Percentiles rank a stretch among this genome's conserved stretches.
phyloP scores from a whole-genome alignment of 345 rosid species.

The Abelmoschus esculentus region DNA sequence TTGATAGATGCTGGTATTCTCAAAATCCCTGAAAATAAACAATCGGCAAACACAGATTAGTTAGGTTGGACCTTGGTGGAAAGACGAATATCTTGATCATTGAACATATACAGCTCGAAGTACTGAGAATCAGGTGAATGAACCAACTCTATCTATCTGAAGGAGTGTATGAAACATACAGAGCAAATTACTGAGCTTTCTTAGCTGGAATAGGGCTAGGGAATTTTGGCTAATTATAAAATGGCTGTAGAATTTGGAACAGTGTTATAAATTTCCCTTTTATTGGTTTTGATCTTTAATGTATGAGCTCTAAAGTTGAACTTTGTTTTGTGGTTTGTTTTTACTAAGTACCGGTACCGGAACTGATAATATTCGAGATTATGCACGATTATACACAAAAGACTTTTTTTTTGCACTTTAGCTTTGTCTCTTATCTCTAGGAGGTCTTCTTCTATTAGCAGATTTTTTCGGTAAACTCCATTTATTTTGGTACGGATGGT shows the following conservation, averaged over 20 bases:
- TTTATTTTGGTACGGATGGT: too few relatives aligned
- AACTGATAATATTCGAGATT: too few relatives aligned
- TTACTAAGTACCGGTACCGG: not conserved
- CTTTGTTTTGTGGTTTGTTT: not conserved
- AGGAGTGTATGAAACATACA: not conserved
- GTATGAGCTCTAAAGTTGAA: not conserved
- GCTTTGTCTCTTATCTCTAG: too few relatives aligned
- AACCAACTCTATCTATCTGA: not conserved
- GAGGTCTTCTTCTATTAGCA: too few relatives aligned
- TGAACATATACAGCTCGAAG: not conserved
- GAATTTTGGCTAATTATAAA: not conserved
- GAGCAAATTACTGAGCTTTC: not conserved
- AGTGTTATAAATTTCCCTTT: not conserved
- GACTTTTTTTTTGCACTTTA: too few relatives aligned
- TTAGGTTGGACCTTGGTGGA: not conserved
- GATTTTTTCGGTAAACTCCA: too few relatives aligned
- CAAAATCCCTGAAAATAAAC: slow-evolving; percentile 38
- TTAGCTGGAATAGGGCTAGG: not conserved
- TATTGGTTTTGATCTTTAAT: not conserved
- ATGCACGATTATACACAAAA: too few relatives aligned
- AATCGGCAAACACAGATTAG: slow-evolving; percentile 23
- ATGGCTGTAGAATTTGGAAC: not conserved
- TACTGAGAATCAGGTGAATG: not conserved
- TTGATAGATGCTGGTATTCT: slow-evolving; percentile 52
- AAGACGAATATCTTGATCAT: not conserved